These are phyloP conservation scores for Pulveroboletus sp. DNA, from an alignment of 768 basidiomycete genomes.

Conservation along the genomic window DNA sequence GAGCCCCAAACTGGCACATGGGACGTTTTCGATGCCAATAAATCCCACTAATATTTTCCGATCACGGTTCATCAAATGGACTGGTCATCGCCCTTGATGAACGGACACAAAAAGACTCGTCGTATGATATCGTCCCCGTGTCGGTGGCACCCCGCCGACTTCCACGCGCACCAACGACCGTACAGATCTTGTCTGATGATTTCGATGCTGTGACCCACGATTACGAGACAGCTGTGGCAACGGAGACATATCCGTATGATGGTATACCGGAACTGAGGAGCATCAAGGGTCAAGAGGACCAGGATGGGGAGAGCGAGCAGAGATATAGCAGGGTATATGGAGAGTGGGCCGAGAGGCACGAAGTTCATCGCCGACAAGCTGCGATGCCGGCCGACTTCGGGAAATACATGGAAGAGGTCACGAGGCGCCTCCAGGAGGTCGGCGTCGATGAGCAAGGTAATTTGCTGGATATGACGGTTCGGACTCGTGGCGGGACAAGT, in stretches of 20 bases:
- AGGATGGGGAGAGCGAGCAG: conserved; percentile 2
- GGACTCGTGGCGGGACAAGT: conserved; percentile 2
- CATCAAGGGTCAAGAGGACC: conserved; percentile 6
- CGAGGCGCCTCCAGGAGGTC: conserved; percentile 35
- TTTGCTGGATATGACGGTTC: conserved; percentile 16
- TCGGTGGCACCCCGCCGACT: conserved; percentile 16
- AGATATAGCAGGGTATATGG: conserved; percentile 30
- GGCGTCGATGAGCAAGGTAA: conserved; percentile 28
- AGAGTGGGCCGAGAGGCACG: conserved; percentile 29
- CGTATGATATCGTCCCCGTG: conserved; percentile 28
- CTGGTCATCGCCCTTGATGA: not conserved
- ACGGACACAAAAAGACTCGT: conserved; percentile 24
- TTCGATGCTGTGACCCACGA: conserved; percentile 30
- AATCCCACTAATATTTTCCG: conserved; percentile 6
- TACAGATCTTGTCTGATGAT: conserved; percentile 29
- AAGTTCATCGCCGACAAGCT: conserved; percentile 24
- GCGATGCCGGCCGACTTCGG: conserved; percentile 24
- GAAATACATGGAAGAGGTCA: conserved; percentile 27
- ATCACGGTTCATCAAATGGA: conserved; percentile 14
- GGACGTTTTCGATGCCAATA: not conserved
- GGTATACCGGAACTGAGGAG: conserved; percentile 23
- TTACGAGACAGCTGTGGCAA: conserved; percentile 23
- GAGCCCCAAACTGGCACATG: conserved; percentile 7
- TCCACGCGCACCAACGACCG: conserved; percentile 29
- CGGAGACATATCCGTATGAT: conserved; percentile 21